Evolutionary conservation across 176 grass and related monocot species (phyloP), one percentile per base, ranked within the genome.

Genomic region (Musa beccarii): DNA sequence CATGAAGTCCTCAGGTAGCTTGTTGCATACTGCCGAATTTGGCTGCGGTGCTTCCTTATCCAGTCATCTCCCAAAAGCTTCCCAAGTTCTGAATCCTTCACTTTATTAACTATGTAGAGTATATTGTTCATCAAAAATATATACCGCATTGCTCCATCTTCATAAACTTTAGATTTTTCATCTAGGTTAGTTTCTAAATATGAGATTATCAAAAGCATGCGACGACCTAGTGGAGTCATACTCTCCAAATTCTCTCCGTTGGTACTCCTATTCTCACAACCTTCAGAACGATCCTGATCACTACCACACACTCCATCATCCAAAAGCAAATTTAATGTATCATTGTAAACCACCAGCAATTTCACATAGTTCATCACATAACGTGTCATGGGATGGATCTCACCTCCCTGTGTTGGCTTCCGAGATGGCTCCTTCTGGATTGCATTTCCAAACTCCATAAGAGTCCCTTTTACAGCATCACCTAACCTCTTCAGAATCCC

Each of bases 41-140:
- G 90, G 9, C 95, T 88, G 49, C 82, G 83, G 68, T 82, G 95
- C 21, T 86, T 86, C 5, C 84, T 75, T 74, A 93, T 83, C 95
- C 95, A 98, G 49, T 89, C 81, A 54, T 98, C 95, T 11, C 95
- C 95, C 74, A 98, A 82, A 84, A 91, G 88, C 62, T 86, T 92
- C 56, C 90, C 84, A 65, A 98, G 87, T 73, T 98, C 95, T 0
- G 90, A 98, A 83, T 93, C 90, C 68, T 93, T 98, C 64, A 88
- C 82, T 77, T 93, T 98, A 57, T 89, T 85, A 13, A 91, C 80
- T 50, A 98, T 98, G 71, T 98, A 93, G 15, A 89, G 81, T 79
- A 90, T 87, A 72, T 98, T 98, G 68, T 98, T 98, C 95, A 98
- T 98, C 66, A 92, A 83, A 87, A 98, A 98, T 89, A 98, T 89